Evolutionary conservation across 805 yeast species (phyloP), one percentile per base, ranked within the genome.

Genomic region (Ogataea siamensis): DNA sequence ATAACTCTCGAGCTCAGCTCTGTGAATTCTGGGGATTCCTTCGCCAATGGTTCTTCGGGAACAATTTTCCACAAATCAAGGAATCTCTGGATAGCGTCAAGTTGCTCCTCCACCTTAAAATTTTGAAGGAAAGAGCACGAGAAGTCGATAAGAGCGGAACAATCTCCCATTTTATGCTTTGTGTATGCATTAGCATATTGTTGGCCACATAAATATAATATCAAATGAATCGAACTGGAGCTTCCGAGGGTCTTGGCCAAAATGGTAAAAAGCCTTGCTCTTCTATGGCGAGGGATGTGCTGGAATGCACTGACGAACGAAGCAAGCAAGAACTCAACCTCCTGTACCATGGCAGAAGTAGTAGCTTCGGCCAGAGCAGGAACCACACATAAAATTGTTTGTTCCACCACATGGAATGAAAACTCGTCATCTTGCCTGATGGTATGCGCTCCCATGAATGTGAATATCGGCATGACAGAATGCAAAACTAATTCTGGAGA

Each of bases 391-490:
- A 83, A 66, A 34, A 93, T 83, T 2, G 99, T 91, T 58, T 87
- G 93, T 54, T 88, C 95, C 46, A 93, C 87, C 30, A 89, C 97
- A 49, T 85, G 85, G 21, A 83, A 83, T 0, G 97, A 87, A 55
- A 86, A 91, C 57, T 87, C 97, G 61, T 93, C 98, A 60, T 93
- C 99, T 64, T 93, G 96, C 54, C 96, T 82, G 36, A 93, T 77
- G 10, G 97, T 89, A 55, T 88, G 95, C 9, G 98, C 95, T 43
- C 99, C 99, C 98, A 93, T 93, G 54, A 93, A 93, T 1, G 99
- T 93, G 69, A 93, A 93, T 35, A 93, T 91, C n/a, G 99, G 99
- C 99, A 93, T 93, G 7, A 93, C 96, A 2, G 96, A 85, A 64
- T 93, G 98, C 37, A 93, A 68, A 19, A 93, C 88, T 20, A 84